Evolutionary conservation across 2,329 filamentous ascomycete species (phyloP).

Genomic region (Metarhizium robertsii): DNA sequence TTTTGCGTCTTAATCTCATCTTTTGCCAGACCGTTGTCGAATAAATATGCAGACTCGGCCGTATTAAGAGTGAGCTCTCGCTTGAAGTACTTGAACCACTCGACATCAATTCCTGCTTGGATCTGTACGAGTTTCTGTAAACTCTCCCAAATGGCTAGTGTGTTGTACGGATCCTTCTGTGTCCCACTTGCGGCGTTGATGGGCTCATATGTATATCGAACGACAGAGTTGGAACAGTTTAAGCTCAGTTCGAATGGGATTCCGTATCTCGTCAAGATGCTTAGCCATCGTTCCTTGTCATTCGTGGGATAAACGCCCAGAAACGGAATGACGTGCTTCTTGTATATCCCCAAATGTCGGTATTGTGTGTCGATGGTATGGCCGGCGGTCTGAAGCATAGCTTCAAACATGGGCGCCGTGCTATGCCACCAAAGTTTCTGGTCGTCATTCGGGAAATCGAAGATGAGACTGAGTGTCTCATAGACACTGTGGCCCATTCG

Average conservation of each 20-base stretch:
- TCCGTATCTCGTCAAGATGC: background rate
- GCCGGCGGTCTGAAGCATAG: background rate
- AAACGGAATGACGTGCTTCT: too few relatives aligned
- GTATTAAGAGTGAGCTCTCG: background rate
- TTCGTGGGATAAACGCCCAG: too few relatives aligned
- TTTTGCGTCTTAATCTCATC: too few relatives aligned
- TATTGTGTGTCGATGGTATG: background rate
- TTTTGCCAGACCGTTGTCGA: too few relatives aligned
- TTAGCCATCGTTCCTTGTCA: too few relatives aligned
- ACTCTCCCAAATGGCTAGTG: background rate
- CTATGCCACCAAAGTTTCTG: slow-evolving; percentile 4
- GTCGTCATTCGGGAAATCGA: background rate
- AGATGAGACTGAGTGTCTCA: too few relatives aligned
- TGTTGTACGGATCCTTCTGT: background rate
- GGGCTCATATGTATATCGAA: slow-evolving; percentile 3
- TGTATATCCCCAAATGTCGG: too few relatives aligned
- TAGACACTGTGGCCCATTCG: too few relatives aligned
- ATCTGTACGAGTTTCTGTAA: background rate
- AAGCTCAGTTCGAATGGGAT: slow-evolving; percentile 2
- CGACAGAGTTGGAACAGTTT: background rate
- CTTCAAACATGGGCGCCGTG: background rate
- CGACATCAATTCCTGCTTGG: background rate
- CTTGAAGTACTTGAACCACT: slow-evolving; percentile 1
- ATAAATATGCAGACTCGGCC: background rate
- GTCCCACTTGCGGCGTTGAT: background rate